phyloP scores from a whole-genome alignment of 73 alveolate genomes.

The Tetrahymena borealis region DNA sequence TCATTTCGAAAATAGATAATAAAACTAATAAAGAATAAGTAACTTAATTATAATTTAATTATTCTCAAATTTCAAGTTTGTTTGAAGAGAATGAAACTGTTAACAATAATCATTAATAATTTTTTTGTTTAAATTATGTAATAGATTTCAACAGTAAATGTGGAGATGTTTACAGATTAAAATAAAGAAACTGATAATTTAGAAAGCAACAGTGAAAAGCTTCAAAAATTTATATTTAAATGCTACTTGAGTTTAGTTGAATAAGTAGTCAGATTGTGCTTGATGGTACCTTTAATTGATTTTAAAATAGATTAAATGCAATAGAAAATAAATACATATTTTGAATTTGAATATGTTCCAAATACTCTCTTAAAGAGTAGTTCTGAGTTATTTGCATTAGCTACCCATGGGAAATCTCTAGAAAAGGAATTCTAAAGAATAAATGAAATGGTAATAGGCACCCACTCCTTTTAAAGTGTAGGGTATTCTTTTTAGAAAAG shows the following conservation, averaged over 20 bases:
- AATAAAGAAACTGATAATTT: not conserved
- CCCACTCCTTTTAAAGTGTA: not conserved
- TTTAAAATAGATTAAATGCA: not conserved
- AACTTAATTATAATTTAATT: not conserved
- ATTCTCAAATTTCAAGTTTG: not conserved
- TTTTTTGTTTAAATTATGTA: not conserved
- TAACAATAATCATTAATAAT: not conserved
- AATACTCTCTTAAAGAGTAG: not conserved
- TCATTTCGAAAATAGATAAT: not conserved
- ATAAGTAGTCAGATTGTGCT: not conserved
- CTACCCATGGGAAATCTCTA: not conserved
- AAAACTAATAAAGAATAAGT: not conserved
- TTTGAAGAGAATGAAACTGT: not conserved
- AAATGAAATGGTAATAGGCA: not conserved
- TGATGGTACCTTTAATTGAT: not conserved
- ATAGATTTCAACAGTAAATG: not conserved
- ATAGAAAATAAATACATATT: not conserved
- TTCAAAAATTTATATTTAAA: not conserved
- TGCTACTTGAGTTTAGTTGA: not conserved
- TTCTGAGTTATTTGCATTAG: not conserved
- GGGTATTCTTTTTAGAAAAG: not conserved
- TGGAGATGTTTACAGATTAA: not conserved
- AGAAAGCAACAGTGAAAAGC: not conserved
- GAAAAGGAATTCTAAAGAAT: not conserved
- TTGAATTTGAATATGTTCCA: not conserved